Percentiles rank a stretch among this genome's conserved stretches.
phyloP scores from a whole-genome alignment of 768 basidiomycete species.

The Butyriboletus loyo region DNA sequence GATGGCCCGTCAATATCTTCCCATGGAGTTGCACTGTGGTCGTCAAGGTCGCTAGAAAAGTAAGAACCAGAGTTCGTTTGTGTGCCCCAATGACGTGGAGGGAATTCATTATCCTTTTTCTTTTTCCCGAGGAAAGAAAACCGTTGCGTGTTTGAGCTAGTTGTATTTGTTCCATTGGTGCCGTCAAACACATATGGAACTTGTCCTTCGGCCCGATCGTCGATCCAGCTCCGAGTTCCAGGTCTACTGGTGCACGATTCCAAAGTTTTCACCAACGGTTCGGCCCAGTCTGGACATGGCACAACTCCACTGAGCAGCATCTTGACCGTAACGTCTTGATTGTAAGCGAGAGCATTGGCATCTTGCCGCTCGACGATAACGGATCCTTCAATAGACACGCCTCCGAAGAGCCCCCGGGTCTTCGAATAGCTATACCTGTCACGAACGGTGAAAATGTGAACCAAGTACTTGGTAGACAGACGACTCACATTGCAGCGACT shows the following conservation, averaged over 20 bases:
- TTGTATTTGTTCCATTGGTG: neutral
- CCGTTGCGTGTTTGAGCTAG: conserved; percentile 38
- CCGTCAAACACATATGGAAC: conserved; percentile 54
- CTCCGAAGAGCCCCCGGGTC: conserved; percentile 91
- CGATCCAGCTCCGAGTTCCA: conserved; percentile 63
- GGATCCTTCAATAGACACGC: conserved; percentile 83
- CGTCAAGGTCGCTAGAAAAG: conserved; percentile 37
- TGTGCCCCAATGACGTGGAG: conserved; percentile 62
- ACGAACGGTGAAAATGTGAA: neutral
- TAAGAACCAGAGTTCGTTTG: conserved; percentile 52
- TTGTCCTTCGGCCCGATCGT: conserved; percentile 42
- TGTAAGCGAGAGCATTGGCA: conserved; percentile 83
- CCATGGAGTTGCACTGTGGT: conserved; percentile 21
- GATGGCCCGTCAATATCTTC: conserved; percentile 28
- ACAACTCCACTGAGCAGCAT: conserved; percentile 78
- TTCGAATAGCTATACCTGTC: conserved; percentile 86
- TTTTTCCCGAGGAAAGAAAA: conserved; percentile 37
- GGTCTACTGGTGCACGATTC: conserved; percentile 70
- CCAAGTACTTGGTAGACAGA: neutral
- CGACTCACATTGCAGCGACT: conserved; percentile 80
- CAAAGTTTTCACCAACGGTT: conserved; percentile 69
- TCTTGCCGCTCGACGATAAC: conserved; percentile 94
- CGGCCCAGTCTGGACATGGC: conserved; percentile 75
- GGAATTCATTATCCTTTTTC: conserved; percentile 52
- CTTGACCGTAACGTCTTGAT: conserved; percentile 67